Percentiles rank a stretch among this genome's conserved stretches.
Evolutionary conservation across 495 filamentous ascomycete species (phyloP).

Genomic region (Tuber magnatum): DNA sequence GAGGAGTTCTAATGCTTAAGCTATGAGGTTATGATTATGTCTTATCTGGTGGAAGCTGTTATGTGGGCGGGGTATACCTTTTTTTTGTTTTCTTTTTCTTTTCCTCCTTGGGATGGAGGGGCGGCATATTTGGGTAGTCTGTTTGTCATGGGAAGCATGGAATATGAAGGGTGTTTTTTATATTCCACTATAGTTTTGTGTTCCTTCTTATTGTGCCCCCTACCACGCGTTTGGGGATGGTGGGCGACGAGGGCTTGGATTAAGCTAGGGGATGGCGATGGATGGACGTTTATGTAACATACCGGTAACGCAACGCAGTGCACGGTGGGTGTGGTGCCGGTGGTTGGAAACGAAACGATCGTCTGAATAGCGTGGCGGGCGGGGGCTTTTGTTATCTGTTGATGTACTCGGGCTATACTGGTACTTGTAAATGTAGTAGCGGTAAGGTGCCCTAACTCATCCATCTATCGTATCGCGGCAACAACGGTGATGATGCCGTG

Average conservation of each 20-base stretch:
- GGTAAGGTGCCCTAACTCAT: not conserved
- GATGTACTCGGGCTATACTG: not conserved
- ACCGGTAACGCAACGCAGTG: not conserved
- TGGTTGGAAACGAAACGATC: not conserved
- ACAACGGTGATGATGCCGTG: not conserved
- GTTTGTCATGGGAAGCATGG: not conserved
- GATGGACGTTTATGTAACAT: not conserved
- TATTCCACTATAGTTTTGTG: not conserved
- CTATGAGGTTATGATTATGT: conserved; percentile 39
- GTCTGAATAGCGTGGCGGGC: not conserved
- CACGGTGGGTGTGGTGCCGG: not conserved
- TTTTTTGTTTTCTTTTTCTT: not conserved
- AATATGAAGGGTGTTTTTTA: not conserved
- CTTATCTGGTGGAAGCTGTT: not conserved
- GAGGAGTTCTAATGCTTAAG: conserved; percentile 28
- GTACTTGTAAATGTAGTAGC: not conserved
- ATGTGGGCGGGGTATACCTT: not conserved
- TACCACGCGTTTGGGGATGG: not conserved
- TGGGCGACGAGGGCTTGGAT: not conserved
- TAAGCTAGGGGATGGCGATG: not conserved
- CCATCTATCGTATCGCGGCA: not conserved
- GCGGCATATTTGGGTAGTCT: not conserved
- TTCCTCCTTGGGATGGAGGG: not conserved
- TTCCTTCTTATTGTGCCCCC: not conserved
- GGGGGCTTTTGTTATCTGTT: not conserved